A percentile compares a stretch with the other conserved stretches of the same genome.
phyloP scores from a whole-genome alignment of 495 filamentous ascomycete genomes.

The Penicillium lividum region DNA sequence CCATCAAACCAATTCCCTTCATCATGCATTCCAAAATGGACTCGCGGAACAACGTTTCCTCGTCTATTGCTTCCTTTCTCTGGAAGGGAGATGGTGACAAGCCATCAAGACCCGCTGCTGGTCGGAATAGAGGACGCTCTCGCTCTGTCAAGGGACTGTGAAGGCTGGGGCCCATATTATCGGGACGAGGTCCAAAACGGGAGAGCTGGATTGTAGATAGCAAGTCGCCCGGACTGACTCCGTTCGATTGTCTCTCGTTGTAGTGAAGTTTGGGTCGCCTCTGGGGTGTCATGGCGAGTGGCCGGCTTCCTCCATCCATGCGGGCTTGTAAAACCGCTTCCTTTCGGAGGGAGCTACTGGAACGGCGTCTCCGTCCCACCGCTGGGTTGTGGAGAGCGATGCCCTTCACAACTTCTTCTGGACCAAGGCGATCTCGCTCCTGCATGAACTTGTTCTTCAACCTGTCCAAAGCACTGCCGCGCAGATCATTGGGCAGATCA shows the following conservation, averaged over 20 bases:
- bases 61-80: constrained; percentile 75
- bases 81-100: constrained; percentile 51
- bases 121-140: constrained; percentile 58
- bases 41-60: constrained; percentile 83
- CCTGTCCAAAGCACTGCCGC: constrained; percentile 78
- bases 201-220: constrained; percentile 77
- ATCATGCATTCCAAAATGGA: constrained; percentile 94
- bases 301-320: constrained; percentile 31
- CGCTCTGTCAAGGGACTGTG: constrained; percentile 61
- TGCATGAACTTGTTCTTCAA: constrained; percentile 91
- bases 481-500: constrained; percentile 88
- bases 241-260: constrained; percentile 30
- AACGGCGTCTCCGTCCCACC: constrained; percentile 64
- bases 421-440: constrained; percentile 79
- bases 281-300: constrained; percentile 19
- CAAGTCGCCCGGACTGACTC: constrained; percentile 74
- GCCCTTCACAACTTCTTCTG: constrained; percentile 85
- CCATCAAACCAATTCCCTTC: constrained; percentile 83
- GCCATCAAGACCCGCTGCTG: constrained; percentile 33
- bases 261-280: constrained; percentile 14
- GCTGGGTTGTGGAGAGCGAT: constrained; percentile 91
- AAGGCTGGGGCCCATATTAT: constrained; percentile 33
- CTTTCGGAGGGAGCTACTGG: constrained; percentile 74
- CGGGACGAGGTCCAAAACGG: constrained; percentile 50
- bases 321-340: constrained; percentile 76